Evolutionary conservation across 1,284 basidiomycete genomes (phyloP), one percentile per base, ranked within the genome.

Genomic region (Athelia sp.): DNA sequence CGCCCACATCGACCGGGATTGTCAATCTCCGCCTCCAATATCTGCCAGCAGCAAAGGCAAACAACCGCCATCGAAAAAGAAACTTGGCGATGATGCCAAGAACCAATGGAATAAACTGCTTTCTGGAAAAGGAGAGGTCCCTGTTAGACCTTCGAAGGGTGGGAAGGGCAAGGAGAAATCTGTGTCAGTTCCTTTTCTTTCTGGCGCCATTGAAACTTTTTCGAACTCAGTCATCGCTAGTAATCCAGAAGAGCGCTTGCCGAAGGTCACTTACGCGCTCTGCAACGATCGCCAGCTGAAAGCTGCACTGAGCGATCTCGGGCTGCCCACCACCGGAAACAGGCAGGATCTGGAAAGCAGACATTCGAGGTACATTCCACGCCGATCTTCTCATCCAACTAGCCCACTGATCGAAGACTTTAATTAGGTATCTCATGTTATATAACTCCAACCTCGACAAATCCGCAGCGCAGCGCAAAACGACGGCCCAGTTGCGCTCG

Each of bases 361-460:
- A 48, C 85, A 88, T 64, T 71, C 77, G 60, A 73, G 74, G 85
- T 84, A 60, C 21, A n/a, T n/a, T n/a, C n/a, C n/a, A n/a, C n/a
- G n/a, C 23, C 9, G 46, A 19, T 50, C 18, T 19, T 26, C 26
- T 44, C n/a, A 42, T 52, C 19, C n/a, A 11, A 47, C 26, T 45
- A 35, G 21, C 29, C 31, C 32, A 8, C 29, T 47, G 36, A 42
- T 35, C 47, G 18, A 9, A 10, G 4, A 45, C 32, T 15, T 47
- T 43, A 51, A 15, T 45, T 49, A 87, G 85, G 55, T 89, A 83
- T 82, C 73, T 85, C 0, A 76, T 79, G 59, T 57, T 84, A 35
- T 83, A 75, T 58, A 89, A 89, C 53, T 78, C 84, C 18, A 89
- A 88, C 60, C 67, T 86, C 9, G 87, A 89, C 63, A 76, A 75